Base-by-base conservation (phyloP, 1,284 basidiomycete species). In the Spongiforma sp. region DNA sequence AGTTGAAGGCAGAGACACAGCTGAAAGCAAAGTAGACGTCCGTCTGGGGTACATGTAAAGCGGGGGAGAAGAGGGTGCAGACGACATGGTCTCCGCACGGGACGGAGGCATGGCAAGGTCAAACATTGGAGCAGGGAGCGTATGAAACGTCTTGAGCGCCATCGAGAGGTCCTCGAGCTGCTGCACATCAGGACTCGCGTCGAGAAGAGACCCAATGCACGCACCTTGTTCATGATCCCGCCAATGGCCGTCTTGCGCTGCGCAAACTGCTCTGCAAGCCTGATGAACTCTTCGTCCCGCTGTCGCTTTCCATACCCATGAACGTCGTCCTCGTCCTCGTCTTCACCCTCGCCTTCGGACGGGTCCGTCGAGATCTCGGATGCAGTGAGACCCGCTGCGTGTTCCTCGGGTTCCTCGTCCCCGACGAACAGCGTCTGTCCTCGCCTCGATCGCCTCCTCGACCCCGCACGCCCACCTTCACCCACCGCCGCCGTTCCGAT, bases 141-240 rank as follows among this genome's bases (percentile, higher is more conserved):
- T 78, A 63, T 85, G 83, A 64, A 85, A 84, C 15, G 77, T 73
- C 39, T 82, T 83, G 12, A 84, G 71, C 9, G 80, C 77, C 36
- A 75, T 74, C 19, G 83, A 84, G 41, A 84, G 77, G 17, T 82
- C 80, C 61, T 80, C 83, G 36, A 84, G 78, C 83, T 84, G n/a
- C n/a, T n/a, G n/a, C n/a, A n/a, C n/a, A n/a, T n/a, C n/a, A n/a
- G n/a, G n/a, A n/a, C n/a, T n/a, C n/a, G n/a, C n/a, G n/a, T n/a
- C n/a, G n/a, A n/a, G n/a, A n/a, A n/a, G n/a, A n/a, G n/a, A n/a
- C n/a, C n/a, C n/a, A n/a, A n/a, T n/a, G n/a, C n/a, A 72, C 77
- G 46, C 63, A 89, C 91, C 83, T 90, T 91, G 72, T 73, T 73
- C 91, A 93, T 92, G 41, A 93, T 89, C 43, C 81, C 83, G 60